These are phyloP conservation scores for Chenopodium quinoa DNA, from an alignment of 148 eudicot species.

Conservation along the genomic window DNA sequence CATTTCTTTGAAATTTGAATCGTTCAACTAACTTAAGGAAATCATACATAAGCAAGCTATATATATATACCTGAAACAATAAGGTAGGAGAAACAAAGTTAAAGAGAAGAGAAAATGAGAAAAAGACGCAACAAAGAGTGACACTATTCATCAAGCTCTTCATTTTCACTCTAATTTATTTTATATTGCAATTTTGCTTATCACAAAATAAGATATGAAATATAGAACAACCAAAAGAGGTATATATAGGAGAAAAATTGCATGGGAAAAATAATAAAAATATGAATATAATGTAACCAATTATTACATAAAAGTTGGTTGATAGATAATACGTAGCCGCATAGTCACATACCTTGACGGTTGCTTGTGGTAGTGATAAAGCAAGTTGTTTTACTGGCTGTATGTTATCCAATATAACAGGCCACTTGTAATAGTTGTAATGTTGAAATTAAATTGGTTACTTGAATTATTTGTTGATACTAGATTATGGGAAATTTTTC, in stretches of 20 bases:
- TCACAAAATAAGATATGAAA: not conserved
- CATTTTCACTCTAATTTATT: constrained; percentile 8
- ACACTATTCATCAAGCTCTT: not conserved
- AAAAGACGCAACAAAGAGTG: not conserved
- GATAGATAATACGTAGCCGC: not conserved
- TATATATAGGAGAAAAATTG: not conserved
- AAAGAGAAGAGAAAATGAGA: constrained; percentile 15
- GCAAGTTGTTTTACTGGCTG: not conserved
- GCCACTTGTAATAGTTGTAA: too few relatives aligned
- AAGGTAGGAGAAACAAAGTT: constrained; percentile 37
- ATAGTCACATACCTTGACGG: not conserved
- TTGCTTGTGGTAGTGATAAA: not conserved
- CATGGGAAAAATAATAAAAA: not conserved
- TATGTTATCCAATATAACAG: too few relatives aligned
- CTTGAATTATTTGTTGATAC: too few relatives aligned
- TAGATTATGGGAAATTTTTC: too few relatives aligned
- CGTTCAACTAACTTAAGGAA: too few relatives aligned
- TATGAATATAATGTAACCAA: not conserved
- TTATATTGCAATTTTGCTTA: not conserved
- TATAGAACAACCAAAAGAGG: not conserved
- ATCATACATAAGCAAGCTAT: not conserved
- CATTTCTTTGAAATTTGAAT: not conserved
- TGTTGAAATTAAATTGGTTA: too few relatives aligned
- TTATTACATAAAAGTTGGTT: too few relatives aligned
- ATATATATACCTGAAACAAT: constrained; percentile 45